Base-by-base conservation (phyloP, 2,329 filamentous ascomycete genomes). In the Colletotrichum chrysophilum region DNA sequence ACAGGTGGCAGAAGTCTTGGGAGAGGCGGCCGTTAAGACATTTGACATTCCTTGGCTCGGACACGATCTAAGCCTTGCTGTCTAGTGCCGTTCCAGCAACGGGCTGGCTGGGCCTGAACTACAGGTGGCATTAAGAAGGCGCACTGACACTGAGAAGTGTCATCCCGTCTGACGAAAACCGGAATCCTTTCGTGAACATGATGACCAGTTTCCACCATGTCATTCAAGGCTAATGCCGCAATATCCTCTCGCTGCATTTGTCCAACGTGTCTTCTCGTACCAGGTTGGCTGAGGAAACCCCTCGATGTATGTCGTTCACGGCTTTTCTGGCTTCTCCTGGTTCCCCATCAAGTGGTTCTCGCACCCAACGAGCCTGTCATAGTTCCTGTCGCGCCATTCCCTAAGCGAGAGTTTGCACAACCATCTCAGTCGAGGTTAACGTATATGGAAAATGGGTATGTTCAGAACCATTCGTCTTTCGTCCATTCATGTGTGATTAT, bases 401-500 rank as follows among this genome's bases (percentile, higher is more conserved):
- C 18, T 3, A 48, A 5, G 18, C 43, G n/a, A 24, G n/a, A 13
- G 10, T 21, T 52, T 24, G n/a, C 43, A 21, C 12, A 13, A 7
- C 43, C 10, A 52, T 13, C n/a, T 21, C 43, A 52, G 43, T 52
- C n/a, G n/a, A 13, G 26, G 28, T 32, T 5, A 62, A 62, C 18
- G 16, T 34, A 7, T 62, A 3, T 36, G 4, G 30, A 36, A 32
- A n/a, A 28, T 34, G 9, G 36, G 38, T 12, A 26, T 69, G 32
- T 55, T 38, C 65, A 65, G 58, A 74, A 76, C 18, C 36, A 7
- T 43, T 69, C 48, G 34, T 60, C 30, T 43, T 34, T 69, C 65
- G 30, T 61, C 55, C 58, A 74, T 69, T 76, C 74, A 69, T 76
- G 34, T 70, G 66, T 73, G 64, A 55, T 56, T 69, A 74, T 66